Conservation (phyloP, 2,329 filamentous ascomycete genomes). For the Penicillium fuscoglaucum region DNA sequence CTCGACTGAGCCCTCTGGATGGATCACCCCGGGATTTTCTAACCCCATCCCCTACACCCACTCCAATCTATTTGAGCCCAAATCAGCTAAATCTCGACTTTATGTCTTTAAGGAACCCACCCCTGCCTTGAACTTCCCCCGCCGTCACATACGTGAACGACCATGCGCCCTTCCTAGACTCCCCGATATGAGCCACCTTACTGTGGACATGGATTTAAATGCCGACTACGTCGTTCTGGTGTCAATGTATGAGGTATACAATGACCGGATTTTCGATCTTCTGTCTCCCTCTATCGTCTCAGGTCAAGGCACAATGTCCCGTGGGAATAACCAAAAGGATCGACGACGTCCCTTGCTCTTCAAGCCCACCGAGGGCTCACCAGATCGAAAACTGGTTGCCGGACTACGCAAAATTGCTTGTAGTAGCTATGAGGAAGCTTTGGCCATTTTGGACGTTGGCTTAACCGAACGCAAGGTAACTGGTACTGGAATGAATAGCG, state of each 20-base stretch:
- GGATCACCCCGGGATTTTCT: constrained; percentile 14
- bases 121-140: constrained; percentile 57
- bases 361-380: constrained; percentile 84
- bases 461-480: constrained; percentile 83
- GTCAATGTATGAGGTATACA: constrained; percentile 99
- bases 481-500: constrained; percentile 89
- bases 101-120: constrained; percentile 55
- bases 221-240: constrained; percentile 85
- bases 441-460: constrained; percentile 87
- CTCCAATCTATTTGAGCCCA: constrained; percentile 24
- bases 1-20: constrained; percentile 17
- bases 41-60: constrained; percentile 31
- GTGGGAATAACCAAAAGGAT: constrained; percentile 61
- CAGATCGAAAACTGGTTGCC: constrained; percentile 91
- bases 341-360: constrained; percentile 82
- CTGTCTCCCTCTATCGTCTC: constrained; percentile 60
- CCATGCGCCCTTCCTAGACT: constrained; percentile 70
- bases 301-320: constrained; percentile 40
- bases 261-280: constrained; percentile 95
- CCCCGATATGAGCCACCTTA: constrained; percentile 72
- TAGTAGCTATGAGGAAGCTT: constrained; percentile 74
- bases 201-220: constrained; percentile 64
- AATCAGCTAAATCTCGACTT: constrained; percentile 41
- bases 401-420: constrained; percentile 90
- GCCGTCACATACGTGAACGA: constrained; percentile 63